Conservation (phyloP, 2,329 filamentous ascomycete species). For the Pseudogymnoascus sp. region DNA sequence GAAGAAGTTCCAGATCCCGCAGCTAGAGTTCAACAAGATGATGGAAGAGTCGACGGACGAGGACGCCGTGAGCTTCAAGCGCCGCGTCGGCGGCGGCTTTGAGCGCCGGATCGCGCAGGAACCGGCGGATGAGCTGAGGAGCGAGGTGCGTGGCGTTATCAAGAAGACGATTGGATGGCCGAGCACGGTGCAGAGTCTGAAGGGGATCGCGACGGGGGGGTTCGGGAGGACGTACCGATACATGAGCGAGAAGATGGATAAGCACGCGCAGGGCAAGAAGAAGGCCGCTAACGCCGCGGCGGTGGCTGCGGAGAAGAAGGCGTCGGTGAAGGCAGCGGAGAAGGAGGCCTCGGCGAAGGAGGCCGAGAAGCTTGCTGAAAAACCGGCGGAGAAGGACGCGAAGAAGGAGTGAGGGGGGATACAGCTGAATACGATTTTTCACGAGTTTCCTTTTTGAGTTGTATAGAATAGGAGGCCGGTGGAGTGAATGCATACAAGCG, state of each 20-base stretch:
- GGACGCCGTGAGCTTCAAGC: constrained; percentile 55
- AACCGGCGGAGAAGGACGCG: neutral
- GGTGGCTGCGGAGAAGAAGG: constrained; percentile 1
- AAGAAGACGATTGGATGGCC: constrained; percentile 88
- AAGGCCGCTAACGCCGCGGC: constrained; percentile 17
- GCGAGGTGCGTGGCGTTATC: constrained; percentile 67
- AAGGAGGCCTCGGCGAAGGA: neutral
- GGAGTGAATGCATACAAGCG: neutral
- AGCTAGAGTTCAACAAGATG: constrained; percentile 75
- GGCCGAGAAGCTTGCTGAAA: neutral
- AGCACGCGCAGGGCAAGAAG: constrained; percentile 38
- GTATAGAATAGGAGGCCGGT: neutral
- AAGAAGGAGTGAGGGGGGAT: neutral
- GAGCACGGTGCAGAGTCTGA: constrained; percentile 77
- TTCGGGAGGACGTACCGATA: constrained; percentile 63
- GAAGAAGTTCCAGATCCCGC: constrained; percentile 77
- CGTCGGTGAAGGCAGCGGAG: neutral
- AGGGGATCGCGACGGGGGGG: constrained; percentile 74
- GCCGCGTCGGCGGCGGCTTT: constrained; percentile 72
- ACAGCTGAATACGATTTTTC: neutral
- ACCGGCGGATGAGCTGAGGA: constrained; percentile 54
- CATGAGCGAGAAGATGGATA: constrained; percentile 68
- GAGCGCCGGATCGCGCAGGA: constrained; percentile 74
- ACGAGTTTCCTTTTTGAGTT: neutral
- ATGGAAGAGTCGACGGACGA: constrained; percentile 68